Conservation (phyloP, 805 yeast species). For the Candida ovalis region DNA sequence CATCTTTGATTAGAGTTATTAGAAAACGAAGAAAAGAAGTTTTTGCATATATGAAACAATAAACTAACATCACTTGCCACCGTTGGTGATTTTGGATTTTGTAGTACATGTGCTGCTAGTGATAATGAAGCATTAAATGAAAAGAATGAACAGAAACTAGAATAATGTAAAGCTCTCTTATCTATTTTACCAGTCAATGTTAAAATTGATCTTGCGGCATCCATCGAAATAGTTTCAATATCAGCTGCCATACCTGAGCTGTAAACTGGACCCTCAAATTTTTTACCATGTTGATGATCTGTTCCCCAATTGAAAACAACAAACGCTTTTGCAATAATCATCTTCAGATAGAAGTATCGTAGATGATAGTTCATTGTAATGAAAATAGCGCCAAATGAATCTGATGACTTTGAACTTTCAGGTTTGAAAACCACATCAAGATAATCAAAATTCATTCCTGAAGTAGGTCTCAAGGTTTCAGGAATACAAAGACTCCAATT, state of each 20-base stretch:
- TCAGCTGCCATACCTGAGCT: neutral
- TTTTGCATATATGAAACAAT: slow-evolving; percentile 16
- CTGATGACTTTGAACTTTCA: neutral
- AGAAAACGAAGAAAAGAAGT: slow-evolving; percentile 14
- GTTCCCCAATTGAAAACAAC: slow-evolving; percentile 11
- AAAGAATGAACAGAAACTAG: slow-evolving; percentile 24
- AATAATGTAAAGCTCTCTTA: slow-evolving; percentile 10
- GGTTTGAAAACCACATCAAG: neutral
- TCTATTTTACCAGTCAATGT: slow-evolving; percentile 16
- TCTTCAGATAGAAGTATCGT: slow-evolving; percentile 25
- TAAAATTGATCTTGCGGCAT: slow-evolving; percentile 27
- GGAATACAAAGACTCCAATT: slow-evolving; percentile 29
- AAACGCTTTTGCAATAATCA: slow-evolving; percentile 26
- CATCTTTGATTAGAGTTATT: slow-evolving; percentile 7
- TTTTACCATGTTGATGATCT: neutral
- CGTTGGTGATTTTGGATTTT: slow-evolving; percentile 11
- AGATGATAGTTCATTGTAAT: slow-evolving; percentile 17
- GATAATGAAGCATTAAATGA: slow-evolving; percentile 32
- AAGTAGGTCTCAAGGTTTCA: slow-evolving; percentile 19
- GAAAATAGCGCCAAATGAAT: slow-evolving; percentile 6
- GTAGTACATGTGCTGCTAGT: slow-evolving; percentile 25
- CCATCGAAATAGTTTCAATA: slow-evolving; percentile 15
- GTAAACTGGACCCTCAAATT: neutral
- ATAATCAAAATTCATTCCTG: slow-evolving; percentile 4
- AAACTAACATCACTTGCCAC: slow-evolving; percentile 23